Evolutionary conservation across 495 filamentous ascomycete species (phyloP).

Genomic region (Saxophila tyrrhenica): DNA sequence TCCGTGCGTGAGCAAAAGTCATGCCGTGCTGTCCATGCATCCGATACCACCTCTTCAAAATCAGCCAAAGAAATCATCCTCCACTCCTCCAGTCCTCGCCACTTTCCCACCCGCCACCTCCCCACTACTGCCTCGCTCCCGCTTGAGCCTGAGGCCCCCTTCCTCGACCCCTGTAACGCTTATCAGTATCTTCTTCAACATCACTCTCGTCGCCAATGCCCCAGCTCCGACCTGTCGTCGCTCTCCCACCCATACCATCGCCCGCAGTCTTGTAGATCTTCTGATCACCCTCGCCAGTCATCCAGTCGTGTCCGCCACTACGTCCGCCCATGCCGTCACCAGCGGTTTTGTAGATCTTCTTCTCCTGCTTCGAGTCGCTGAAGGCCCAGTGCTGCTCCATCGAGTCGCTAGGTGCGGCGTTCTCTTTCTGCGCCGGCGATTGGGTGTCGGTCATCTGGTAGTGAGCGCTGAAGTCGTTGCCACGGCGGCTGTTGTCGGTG

Average conservation of each 20-base stretch:
- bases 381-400: conserved; percentile 7
- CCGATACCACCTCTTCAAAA: no score
- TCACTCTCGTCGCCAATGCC: not conserved
- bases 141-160: not conserved
- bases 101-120: not conserved
- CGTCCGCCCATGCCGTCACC: conserved; percentile 70
- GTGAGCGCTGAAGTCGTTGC: conserved; percentile 63
- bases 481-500: conserved; percentile 52
- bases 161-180: not conserved
- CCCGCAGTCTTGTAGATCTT: conserved; percentile 38
- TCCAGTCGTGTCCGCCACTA: conserved; percentile 52
- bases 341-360: conserved; percentile 31
- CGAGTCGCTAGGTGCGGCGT: conserved; percentile 1
- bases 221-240: not conserved
- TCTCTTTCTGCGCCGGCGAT: conserved; percentile 33
- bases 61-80: no score
- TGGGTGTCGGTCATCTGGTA: conserved; percentile 57
- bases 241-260: conserved; percentile 65
- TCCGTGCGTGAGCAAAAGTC: no score
- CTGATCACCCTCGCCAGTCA: conserved; percentile 36
- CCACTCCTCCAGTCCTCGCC: not conserved
- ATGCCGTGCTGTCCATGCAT: no score
- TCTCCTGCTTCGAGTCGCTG: conserved; percentile 4
- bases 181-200: not conserved
- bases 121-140: not conserved